Conservation (phyloP, 176 grass and related monocot genomes). For the Zoysia japonica region DNA sequence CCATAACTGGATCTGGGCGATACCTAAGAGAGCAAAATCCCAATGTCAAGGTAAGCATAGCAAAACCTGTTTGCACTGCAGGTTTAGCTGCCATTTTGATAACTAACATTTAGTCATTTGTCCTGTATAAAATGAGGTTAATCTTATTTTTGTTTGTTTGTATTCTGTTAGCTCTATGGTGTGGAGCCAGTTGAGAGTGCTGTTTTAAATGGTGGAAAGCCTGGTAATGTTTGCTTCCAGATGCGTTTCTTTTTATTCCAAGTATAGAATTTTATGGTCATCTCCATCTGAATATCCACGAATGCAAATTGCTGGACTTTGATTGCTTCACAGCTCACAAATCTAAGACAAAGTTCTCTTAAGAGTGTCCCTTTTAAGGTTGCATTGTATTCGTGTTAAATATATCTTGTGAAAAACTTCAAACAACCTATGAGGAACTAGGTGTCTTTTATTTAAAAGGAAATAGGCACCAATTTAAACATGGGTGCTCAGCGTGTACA, state of each 20-base stretch:
- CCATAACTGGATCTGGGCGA: slow-evolving; percentile 67
- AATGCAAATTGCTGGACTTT: not conserved
- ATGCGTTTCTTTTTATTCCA: not conserved
- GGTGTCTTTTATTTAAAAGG: not conserved
- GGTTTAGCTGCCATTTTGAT: slow-evolving; percentile 11
- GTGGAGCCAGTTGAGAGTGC: slow-evolving; percentile 89
- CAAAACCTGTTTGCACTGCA: not conserved
- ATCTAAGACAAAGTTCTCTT: not conserved
- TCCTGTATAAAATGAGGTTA: slow-evolving; percentile 13
- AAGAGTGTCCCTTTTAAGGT: slow-evolving; percentile 16
- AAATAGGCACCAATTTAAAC: not conserved
- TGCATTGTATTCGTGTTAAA: slow-evolving; percentile 11
- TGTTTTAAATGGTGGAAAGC: slow-evolving; percentile 77
- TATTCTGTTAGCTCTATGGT: slow-evolving; percentile 63
- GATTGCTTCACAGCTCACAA: not conserved
- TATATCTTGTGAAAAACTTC: not conserved
- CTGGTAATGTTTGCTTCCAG: slow-evolving; percentile 54
- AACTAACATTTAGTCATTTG: not conserved
- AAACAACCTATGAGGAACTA: not conserved
- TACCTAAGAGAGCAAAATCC: slow-evolving; percentile 80
- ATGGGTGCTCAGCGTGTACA: not conserved
- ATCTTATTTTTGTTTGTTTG: slow-evolving; percentile 35
- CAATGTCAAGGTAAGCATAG: slow-evolving; percentile 59
- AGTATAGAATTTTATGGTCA: not conserved
- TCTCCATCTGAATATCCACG: not conserved